Conservation (phyloP, 2,329 filamentous ascomycete species). For the Penicillium sp. region DNA sequence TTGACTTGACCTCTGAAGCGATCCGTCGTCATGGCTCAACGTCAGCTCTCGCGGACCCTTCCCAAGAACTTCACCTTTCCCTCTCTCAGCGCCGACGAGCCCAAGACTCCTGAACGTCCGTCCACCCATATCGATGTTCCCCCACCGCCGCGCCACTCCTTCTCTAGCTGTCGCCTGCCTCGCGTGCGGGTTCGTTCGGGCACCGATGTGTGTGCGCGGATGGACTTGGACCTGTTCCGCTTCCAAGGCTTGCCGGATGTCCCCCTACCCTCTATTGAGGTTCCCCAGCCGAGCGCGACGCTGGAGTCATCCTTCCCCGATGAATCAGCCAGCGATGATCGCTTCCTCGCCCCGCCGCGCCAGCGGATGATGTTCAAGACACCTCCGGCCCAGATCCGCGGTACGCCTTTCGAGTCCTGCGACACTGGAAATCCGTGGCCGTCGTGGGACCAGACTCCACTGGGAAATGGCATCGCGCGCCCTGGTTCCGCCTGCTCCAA, state of each 20-base stretch:
- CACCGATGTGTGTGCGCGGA: conserved; percentile 37
- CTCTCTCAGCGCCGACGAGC: conserved; percentile 33
- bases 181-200: conserved; percentile 40
- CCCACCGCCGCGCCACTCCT: conserved; percentile 46
- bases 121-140: conserved; percentile 41
- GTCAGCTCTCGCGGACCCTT: conserved; percentile 46
- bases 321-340: conserved; percentile 32
- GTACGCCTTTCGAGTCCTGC: conserved; percentile 32
- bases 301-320: conserved; percentile 26
- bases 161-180: conserved; percentile 41
- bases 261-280: conserved; percentile 45
- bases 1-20: conserved; percentile 1
- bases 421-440: conserved; percentile 31
- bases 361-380: conserved; percentile 42
- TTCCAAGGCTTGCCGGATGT: conserved; percentile 36
- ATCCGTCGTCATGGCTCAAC: conserved; percentile 36
- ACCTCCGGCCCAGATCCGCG: conserved; percentile 46
- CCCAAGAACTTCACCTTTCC: conserved; percentile 49
- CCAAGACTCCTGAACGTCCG: conserved; percentile 45
- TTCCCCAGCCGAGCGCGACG: conserved; percentile 30
- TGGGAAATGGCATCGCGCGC: conserved; percentile 50
- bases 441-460: conserved; percentile 30
- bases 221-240: conserved; percentile 36
- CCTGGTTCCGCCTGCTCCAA: conserved; percentile 58
- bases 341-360: conserved; percentile 41